Percentiles rank a stretch among this genome's conserved stretches.
Conservation (phyloP, 257 asterid genomes). For the Paulownia fortunei region DNA sequence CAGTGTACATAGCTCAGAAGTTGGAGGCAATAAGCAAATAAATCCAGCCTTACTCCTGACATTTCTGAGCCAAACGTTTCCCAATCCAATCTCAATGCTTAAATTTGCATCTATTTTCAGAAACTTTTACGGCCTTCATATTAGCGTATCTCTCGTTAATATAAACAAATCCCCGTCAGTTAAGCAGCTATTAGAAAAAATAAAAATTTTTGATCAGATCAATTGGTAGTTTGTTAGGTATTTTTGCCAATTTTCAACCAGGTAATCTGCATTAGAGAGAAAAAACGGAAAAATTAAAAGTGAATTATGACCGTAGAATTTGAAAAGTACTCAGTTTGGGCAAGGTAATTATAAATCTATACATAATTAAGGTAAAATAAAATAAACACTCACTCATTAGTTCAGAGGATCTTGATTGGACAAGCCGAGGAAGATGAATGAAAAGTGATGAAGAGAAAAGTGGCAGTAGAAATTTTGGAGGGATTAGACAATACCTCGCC, state of each 20-base stretch:
- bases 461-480: neutral
- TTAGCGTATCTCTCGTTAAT: too few relatives aligned
- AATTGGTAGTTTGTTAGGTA: constrained; percentile 20
- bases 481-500: neutral
- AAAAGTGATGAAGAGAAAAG: neutral
- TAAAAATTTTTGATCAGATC: constrained; percentile 42
- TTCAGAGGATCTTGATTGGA: neutral
- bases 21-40: constrained; percentile 59
- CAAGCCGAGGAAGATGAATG: neutral
- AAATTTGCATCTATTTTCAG: constrained; percentile 49
- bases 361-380: neutral
- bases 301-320: neutral
- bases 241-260: neutral
- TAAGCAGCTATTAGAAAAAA: constrained; percentile 12
- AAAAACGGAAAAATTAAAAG: neutral
- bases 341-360: neutral
- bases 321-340: neutral
- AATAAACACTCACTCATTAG: neutral
- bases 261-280: constrained; percentile 18
- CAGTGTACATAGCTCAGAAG: too few relatives aligned
- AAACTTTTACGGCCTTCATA: too few relatives aligned
- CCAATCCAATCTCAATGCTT: constrained; percentile 66
- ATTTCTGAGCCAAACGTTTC: constrained; percentile 59
- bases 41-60: constrained; percentile 55
- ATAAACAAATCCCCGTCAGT: too few relatives aligned